phyloP scores from a whole-genome alignment of 306 rosid genomes.

The Acacia acuminata region DNA sequence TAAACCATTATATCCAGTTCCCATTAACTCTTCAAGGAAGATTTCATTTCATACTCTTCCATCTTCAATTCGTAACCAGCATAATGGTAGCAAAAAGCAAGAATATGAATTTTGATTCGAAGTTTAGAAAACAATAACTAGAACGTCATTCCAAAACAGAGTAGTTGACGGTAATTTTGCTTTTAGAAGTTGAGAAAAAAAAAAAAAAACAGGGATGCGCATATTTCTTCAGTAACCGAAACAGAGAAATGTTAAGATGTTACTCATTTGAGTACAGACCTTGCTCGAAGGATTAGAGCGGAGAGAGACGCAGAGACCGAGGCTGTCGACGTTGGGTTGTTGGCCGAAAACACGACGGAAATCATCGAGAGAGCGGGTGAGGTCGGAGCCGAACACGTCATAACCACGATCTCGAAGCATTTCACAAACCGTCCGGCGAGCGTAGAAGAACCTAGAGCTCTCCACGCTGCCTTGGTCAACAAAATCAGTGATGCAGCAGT shows the following conservation, averaged over 20 bases:
- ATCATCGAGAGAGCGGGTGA: slow-evolving; percentile 37
- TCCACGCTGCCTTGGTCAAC: slow-evolving; percentile 24
- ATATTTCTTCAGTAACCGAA: not conserved
- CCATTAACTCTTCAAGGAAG: not conserved
- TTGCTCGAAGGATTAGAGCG: slow-evolving; percentile 35
- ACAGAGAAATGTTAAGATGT: not conserved
- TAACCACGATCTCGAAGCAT: slow-evolving; percentile 61
- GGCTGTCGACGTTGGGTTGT: slow-evolving; percentile 34
- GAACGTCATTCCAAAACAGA: not conserved
- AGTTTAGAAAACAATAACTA: not conserved
- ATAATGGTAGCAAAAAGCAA: not conserved
- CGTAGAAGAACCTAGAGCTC: slow-evolving; percentile 42
- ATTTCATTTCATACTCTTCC: not conserved
- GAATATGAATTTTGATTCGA: not conserved
- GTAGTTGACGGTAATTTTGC: not conserved
- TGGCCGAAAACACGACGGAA: slow-evolving; percentile 43
- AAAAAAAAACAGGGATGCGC: not conserved
- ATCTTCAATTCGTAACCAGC: not conserved
- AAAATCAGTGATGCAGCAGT: slow-evolving; percentile 6
- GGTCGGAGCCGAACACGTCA: slow-evolving; percentile 38
- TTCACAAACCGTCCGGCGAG: slow-evolving; percentile 40
- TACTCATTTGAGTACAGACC: slow-evolving; percentile 26
- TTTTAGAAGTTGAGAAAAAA: not conserved
- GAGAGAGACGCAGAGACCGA: slow-evolving; percentile 34
- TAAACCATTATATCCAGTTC: not conserved